These are phyloP conservation scores for Casaregolazyma lundiana DNA, from an alignment of 1,139 yeast genomes.

Conservation along the genomic window DNA sequence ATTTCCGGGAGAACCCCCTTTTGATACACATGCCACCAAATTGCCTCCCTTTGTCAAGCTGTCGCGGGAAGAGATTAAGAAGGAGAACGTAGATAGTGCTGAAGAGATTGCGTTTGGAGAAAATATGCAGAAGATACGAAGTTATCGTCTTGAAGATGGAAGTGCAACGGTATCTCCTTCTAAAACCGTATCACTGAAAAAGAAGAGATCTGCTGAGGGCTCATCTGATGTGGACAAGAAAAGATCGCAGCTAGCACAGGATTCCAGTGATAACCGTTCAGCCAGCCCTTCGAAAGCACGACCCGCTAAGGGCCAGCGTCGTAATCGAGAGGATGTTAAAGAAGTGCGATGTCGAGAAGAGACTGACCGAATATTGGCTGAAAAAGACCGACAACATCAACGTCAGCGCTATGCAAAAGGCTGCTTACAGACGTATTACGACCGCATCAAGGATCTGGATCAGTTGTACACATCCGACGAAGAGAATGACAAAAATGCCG, in stretches of 20 bases:
- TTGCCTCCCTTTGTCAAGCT: conserved; percentile 47
- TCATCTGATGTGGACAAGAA: neutral
- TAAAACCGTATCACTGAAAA: neutral
- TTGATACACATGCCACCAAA: conserved; percentile 27
- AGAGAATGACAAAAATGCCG: conserved; percentile 18
- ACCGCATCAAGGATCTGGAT: conserved; percentile 27
- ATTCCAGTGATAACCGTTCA: neutral
- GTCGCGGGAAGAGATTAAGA: conserved; percentile 37
- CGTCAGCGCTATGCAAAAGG: conserved; percentile 24
- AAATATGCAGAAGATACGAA: conserved; percentile 60
- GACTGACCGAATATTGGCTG: conserved; percentile 23
- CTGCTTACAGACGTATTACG: conserved; percentile 28
- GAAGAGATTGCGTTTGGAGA: conserved; percentile 69
- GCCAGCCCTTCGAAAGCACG: conserved; percentile 9
- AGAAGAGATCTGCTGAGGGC: neutral
- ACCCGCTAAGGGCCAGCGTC: conserved; percentile 1
- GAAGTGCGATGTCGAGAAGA: conserved; percentile 23
- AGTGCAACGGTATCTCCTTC: neutral
- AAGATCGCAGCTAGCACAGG: neutral
- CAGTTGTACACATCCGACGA: conserved; percentile 33
- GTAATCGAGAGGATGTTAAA: conserved; percentile 11
- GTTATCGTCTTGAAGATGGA: conserved; percentile 43
- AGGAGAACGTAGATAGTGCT: conserved; percentile 65
- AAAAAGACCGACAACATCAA: conserved; percentile 23
- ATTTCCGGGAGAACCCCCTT: conserved; percentile 2